A percentile compares a stretch with the other conserved stretches of the same genome.
phyloP scores from a whole-genome alignment of 441 rosid genomes.

The Jatropha podagrica region DNA sequence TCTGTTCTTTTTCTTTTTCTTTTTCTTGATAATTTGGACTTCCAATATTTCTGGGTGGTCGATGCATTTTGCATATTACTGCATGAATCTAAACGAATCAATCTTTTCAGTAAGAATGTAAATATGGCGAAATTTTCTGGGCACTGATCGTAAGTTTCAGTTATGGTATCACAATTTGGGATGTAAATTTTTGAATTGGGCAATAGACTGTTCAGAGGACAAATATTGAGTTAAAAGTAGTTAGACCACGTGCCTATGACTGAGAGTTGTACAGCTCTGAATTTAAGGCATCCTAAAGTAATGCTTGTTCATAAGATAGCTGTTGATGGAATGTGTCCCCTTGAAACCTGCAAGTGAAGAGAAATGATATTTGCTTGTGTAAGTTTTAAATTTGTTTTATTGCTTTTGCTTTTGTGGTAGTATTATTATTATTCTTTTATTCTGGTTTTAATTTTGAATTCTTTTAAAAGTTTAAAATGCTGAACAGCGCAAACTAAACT shows the following conservation, averaged over 20 bases:
- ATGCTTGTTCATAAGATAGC: conserved; percentile 4
- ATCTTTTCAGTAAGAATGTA: background rate
- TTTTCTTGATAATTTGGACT: background rate
- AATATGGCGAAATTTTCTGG: background rate
- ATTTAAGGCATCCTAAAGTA: background rate
- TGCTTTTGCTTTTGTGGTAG: background rate
- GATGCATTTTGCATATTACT: background rate
- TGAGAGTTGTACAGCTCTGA: background rate
- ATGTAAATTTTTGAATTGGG: background rate
- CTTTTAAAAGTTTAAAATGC: background rate
- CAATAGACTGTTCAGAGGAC: background rate
- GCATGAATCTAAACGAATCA: background rate
- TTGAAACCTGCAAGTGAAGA: background rate
- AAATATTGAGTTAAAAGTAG: background rate
- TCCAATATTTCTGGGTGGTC: background rate
- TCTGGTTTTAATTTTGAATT: conserved; percentile 9
- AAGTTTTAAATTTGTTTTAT: background rate
- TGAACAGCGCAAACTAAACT: background rate
- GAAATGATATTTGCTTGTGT: conserved; percentile 9
- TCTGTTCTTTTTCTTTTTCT: too few relatives aligned
- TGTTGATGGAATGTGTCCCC: background rate
- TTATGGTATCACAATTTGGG: background rate
- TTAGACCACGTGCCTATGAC: background rate
- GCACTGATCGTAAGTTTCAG: background rate
- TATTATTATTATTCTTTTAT: background rate